A percentile compares a stretch with the other conserved stretches of the same genome.
These are phyloP conservation scores for Kernera saxatilis DNA, from an alignment of 345 rosid species.

Conservation along the genomic window DNA sequence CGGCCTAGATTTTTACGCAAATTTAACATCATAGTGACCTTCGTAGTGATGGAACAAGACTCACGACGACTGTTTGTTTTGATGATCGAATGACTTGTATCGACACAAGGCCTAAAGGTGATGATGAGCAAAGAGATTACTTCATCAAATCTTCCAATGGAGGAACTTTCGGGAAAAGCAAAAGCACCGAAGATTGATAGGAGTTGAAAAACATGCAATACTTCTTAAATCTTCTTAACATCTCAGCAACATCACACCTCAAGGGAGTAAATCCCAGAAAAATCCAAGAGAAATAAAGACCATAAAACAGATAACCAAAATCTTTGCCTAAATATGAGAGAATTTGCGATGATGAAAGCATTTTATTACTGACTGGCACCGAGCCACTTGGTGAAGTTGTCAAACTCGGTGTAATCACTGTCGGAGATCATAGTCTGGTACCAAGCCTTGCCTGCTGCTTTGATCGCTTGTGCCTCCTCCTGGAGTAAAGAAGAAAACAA, in stretches of 20 bases:
- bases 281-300: conserved; percentile 9
- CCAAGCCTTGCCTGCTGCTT: conserved; percentile 93
- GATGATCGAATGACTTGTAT: background rate
- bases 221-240: background rate
- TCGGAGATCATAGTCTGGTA: conserved; percentile 89
- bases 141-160: background rate
- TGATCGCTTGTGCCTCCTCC: conserved; percentile 79
- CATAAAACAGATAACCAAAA: conserved; percentile 10
- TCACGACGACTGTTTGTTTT: background rate
- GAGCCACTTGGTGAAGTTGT: conserved; percentile 83
- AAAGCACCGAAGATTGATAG: background rate
- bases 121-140: background rate
- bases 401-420: conserved; percentile 84
- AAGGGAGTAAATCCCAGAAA: background rate
- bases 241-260: background rate
- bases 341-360: background rate
- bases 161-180: background rate
- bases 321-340: conserved; percentile 20
- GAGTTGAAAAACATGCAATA: conserved; percentile 4
- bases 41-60: background rate
- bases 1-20: background rate
- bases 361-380: conserved; percentile 56
- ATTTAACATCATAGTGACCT: background rate
- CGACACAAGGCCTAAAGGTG: too few relatives aligned
- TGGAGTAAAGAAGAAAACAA: conserved; percentile 13